These are phyloP conservation scores for Craterostigma plantagineum DNA, from an alignment of 257 asterid genomes.

Conservation along the genomic window DNA sequence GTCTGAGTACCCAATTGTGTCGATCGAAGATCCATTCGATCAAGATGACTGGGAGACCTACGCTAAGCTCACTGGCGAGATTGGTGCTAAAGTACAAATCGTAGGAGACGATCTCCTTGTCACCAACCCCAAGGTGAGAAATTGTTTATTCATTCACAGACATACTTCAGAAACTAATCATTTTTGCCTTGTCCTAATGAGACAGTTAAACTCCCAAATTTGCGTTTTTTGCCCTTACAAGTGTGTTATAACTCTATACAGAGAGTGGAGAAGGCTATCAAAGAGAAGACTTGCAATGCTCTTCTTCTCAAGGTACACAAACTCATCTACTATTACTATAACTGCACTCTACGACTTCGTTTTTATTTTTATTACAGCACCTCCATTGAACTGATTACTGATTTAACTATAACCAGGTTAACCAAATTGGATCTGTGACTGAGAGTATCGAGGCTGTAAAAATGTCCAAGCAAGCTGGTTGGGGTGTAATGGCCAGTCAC, in stretches of 20 bases:
- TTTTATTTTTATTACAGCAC: background rate
- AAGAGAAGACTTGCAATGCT: constrained; percentile 84
- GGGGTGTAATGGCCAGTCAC: constrained; percentile 99
- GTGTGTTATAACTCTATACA: constrained; percentile 11
- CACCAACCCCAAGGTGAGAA: constrained; percentile 88
- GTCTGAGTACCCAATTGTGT: constrained; percentile 70
- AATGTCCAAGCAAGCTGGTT: constrained; percentile 92
- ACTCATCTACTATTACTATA: constrained; percentile 48
- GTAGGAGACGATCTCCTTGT: constrained; percentile 95
- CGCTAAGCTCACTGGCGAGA: constrained; percentile 53
- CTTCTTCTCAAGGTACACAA: constrained; percentile 84
- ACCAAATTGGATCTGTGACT: constrained; percentile 93
- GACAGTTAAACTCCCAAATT: no score
- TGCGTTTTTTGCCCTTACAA: no score
- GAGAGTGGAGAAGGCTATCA: constrained; percentile 94
- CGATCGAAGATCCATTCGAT: constrained; percentile 93
- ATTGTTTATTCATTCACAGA: no score
- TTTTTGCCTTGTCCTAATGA: no score
- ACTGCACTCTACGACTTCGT: no score
- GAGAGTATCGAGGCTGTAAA: constrained; percentile 92
- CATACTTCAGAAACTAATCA: no score
- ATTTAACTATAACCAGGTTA: constrained; percentile 41
- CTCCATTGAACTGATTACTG: no score
- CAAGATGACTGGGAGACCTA: constrained; percentile 96
- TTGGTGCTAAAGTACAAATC: constrained; percentile 72